These are phyloP conservation scores for Pseudocercospora fuligena DNA, from an alignment of 2,329 filamentous ascomycete genomes.

Conservation along the genomic window DNA sequence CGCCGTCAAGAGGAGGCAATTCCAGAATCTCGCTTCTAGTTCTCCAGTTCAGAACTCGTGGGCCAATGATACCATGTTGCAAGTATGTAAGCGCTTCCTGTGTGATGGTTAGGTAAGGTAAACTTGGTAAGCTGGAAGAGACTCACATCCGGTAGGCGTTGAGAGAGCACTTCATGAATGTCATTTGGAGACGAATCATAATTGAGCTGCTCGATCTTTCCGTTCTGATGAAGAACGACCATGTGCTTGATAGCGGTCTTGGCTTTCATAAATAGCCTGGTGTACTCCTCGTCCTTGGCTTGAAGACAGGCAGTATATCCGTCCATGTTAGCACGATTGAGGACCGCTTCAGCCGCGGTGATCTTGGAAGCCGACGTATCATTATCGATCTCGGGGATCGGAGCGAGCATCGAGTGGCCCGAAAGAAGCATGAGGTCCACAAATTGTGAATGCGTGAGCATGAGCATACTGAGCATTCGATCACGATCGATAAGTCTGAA, in stretches of 20 bases:
- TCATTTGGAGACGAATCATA: slow-evolving; percentile 76
- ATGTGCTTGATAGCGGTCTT: slow-evolving; percentile 86
- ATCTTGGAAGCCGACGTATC: slow-evolving; percentile 57
- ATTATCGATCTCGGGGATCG: slow-evolving; percentile 65
- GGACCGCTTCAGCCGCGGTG: slow-evolving; percentile 76
- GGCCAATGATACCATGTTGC: slow-evolving; percentile 78
- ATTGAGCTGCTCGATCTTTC: slow-evolving; percentile 76
- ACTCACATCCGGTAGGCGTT: slow-evolving; percentile 69
- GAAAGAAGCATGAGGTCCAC: slow-evolving; percentile 64
- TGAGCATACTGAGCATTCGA: slow-evolving; percentile 67
- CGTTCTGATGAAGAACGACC: slow-evolving; percentile 77
- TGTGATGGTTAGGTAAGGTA: not conserved
- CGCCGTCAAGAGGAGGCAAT: slow-evolving; percentile 82
- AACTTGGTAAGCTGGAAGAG: not conserved
- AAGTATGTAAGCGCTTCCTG: slow-evolving; percentile 89
- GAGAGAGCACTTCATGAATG: slow-evolving; percentile 87
- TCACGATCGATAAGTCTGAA: slow-evolving; percentile 67
- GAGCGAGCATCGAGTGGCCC: slow-evolving; percentile 73
- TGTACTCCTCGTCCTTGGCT: slow-evolving; percentile 83
- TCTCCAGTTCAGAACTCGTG: slow-evolving; percentile 80
- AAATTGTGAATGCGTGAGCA: slow-evolving; percentile 72
- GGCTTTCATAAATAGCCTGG: slow-evolving; percentile 84
- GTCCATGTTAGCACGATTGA: slow-evolving; percentile 68
- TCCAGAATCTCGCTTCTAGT: slow-evolving; percentile 79
- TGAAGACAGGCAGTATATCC: slow-evolving; percentile 74